Conservation (phyloP, 2,329 filamentous ascomycete genomes). For the Lachnellula willkommii region DNA sequence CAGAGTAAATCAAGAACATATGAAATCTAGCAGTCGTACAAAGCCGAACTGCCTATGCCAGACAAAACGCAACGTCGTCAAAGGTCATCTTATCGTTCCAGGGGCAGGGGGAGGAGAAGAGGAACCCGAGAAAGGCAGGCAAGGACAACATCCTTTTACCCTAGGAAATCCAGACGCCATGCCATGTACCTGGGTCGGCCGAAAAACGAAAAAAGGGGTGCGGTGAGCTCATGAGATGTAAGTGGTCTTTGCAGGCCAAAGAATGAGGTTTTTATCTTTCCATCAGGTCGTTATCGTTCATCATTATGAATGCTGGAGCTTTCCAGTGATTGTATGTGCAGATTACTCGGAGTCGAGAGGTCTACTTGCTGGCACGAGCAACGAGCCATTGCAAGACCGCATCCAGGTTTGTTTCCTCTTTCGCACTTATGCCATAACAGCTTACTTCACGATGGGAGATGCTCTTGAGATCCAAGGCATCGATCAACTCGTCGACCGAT, state of each 20-base stretch:
- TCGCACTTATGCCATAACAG: conserved; percentile 97
- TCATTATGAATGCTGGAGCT: conserved; percentile 41
- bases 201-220: conserved; percentile 13
- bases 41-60: conserved; percentile 12
- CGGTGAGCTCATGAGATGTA: conserved; percentile 36
- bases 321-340: conserved; percentile 22
- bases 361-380: conserved; percentile 72
- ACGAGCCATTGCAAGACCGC: conserved; percentile 96
- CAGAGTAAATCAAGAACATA: conserved; percentile 11
- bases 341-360: conserved; percentile 4
- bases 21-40: conserved; percentile 16
- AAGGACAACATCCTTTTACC: conserved; percentile 19
- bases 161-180: conserved; percentile 3
- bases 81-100: conserved; percentile 27
- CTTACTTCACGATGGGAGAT: conserved; percentile 92
- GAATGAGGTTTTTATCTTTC: conserved; percentile 38
- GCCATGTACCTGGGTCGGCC: conserved; percentile 6
- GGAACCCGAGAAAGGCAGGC: conserved; percentile 11
- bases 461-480: conserved; percentile 80
- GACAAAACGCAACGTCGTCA: conserved; percentile 20
- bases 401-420: conserved; percentile 97
- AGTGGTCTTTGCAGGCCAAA: conserved; percentile 41
- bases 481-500: conserved; percentile 91
- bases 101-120: conserved; percentile 19
- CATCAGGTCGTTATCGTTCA: conserved; percentile 47